A percentile compares a stretch with the other conserved stretches of the same genome.
phyloP scores from a whole-genome alignment of 768 basidiomycete species.

The Pleurotus eryngii region DNA sequence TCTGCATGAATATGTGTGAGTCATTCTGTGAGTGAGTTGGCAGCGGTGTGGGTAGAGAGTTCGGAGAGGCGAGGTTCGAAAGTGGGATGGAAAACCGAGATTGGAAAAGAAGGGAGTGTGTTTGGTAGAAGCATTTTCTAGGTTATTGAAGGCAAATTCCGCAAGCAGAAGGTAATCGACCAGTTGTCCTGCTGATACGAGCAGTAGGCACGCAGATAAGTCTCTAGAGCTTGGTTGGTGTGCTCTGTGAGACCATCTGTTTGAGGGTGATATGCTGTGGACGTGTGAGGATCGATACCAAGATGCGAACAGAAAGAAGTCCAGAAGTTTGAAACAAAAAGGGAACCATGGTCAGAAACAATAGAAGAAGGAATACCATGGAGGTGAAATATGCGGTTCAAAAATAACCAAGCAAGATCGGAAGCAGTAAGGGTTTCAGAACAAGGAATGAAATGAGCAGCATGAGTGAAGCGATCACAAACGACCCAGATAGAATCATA shows the following conservation, averaged over 20 bases:
- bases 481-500: conserved; percentile 33
- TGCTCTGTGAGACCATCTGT: too few relatives aligned
- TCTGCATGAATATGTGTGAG: conserved; percentile 26
- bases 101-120: conserved; percentile 35
- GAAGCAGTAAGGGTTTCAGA: conserved; percentile 14
- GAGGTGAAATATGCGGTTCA: too few relatives aligned
- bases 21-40: conserved; percentile 22
- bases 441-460: conserved; percentile 19
- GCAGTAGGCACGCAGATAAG: neutral
- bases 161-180: conserved; percentile 34
- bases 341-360: too few relatives aligned
- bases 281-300: too few relatives aligned
- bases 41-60: conserved; percentile 25
- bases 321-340: too few relatives aligned
- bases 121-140: conserved; percentile 26
- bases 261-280: too few relatives aligned
- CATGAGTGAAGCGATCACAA: conserved; percentile 17
- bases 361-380: too few relatives aligned
- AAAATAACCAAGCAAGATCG: neutral
- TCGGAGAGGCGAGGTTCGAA: conserved; percentile 27
- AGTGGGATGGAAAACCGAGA: neutral
- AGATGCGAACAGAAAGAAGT: too few relatives aligned
- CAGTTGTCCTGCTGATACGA: conserved; percentile 41
- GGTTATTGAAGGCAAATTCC: conserved; percentile 40
- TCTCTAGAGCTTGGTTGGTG: too few relatives aligned